Evolutionary conservation across 1,139 yeast genomes (phyloP), one percentile per base, ranked within the genome.

Genomic region (Debaryomyces sp.): DNA sequence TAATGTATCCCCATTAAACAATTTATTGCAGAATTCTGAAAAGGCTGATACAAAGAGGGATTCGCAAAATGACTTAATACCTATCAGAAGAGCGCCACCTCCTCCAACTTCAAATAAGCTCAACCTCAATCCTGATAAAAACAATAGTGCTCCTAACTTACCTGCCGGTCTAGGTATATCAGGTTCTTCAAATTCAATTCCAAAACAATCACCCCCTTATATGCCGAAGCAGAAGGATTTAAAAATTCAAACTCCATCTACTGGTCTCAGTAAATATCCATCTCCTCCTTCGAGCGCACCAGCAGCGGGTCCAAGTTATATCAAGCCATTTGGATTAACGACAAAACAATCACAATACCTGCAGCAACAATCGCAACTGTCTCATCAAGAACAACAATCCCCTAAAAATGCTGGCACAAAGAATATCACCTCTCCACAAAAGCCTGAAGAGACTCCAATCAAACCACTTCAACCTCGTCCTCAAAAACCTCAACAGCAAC

Each of bases 31-130:
- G 51, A 66, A 61, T 39, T 57, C 70, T 7, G 60, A 60, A 29
- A 50, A 37, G 6, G 4, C 33, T 6, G 41, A 46, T 26, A 6
- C 35, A 13, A 34, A 44, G 18, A 43, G 24, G 8, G 51, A 50
- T n/a, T 18, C 33, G 15, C 34, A 39, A 29, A 55, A 60, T 6
- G 73, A 69, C 39, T 73, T 78, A 49, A 63, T 74, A 3, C 84
- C 85, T 8, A 71, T 70, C 7, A 73, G 85, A 63, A 75, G 72
- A 46, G 85, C 85, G 1, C 86, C 86, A 1, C 78, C 82, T 17
- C 84, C 83, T 6, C 85, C 85, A 5, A 26, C 54, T 43, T 35
- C 47, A 23, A 43, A 47, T 38, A 50, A 26, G 41, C 43, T 41
- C 50, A 54, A 32, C 10, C 36, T 32, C 5, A 21, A 12, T 21